Conservation (phyloP, 2,329 filamentous ascomycete species). For the Fusarium abutilonis region DNA sequence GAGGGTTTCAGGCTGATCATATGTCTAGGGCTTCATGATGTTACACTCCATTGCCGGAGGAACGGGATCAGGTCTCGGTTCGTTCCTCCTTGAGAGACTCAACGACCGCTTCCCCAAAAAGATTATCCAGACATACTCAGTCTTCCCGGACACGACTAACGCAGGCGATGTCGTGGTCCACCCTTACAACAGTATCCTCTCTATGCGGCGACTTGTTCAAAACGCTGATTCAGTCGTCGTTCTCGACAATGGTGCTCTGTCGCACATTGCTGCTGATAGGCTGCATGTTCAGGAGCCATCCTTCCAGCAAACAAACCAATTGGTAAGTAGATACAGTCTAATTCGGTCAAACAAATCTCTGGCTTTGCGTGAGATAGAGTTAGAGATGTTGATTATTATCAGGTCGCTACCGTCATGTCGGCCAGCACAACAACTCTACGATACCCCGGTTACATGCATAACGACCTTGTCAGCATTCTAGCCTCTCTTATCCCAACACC, state of each 20-base stretch:
- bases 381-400: constrained; percentile 15
- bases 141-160: constrained; percentile 93
- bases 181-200: constrained; percentile 95
- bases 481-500: constrained; percentile 96
- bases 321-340: constrained; percentile 62
- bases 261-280: constrained; percentile 91
- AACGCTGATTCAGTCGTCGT: constrained; percentile 98
- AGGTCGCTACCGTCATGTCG: constrained; percentile 97
- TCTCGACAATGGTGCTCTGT: constrained; percentile 92
- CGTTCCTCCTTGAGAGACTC: constrained; percentile 91
- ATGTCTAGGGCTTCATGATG: constrained; percentile 88
- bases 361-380: background rate
- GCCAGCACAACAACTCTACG: constrained; percentile 95
- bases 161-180: constrained; percentile 93
- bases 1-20: constrained; percentile 3
- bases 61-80: constrained; percentile 94
- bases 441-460: constrained; percentile 99
- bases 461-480: constrained; percentile 96
- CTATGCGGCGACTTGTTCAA: constrained; percentile 89
- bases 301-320: constrained; percentile 96
- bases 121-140: constrained; percentile 98
- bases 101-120: constrained; percentile 99
- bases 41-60: constrained; percentile 97
- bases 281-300: constrained; percentile 95
- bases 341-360: background rate